phyloP scores from a whole-genome alignment of 1,284 basidiomycete species.

The Ceratobasidium sp. region DNA sequence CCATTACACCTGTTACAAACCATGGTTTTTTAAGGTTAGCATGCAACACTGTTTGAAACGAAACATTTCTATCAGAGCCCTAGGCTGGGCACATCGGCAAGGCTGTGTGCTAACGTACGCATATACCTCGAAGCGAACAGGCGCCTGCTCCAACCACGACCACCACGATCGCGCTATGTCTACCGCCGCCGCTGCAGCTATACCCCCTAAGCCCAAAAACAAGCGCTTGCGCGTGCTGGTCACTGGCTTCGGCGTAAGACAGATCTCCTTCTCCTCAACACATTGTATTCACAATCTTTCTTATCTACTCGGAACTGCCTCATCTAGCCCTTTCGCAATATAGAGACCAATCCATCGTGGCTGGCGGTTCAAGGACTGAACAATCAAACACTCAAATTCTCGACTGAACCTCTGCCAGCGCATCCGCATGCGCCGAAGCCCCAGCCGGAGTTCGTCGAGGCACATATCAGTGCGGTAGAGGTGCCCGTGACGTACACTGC shows the following conservation, averaged over 20 bases:
- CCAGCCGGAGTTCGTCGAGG: conserved; percentile 48
- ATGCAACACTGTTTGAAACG: too few species aligned
- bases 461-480: conserved; percentile 73
- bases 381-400: conserved; percentile 31
- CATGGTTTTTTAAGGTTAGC: too few species aligned
- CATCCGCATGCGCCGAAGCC: conserved; percentile 12
- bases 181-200: too few species aligned
- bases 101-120: too few species aligned
- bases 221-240: conserved; percentile 29
- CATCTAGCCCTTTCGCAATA: conserved; percentile 36
- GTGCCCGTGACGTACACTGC: conserved; percentile 74
- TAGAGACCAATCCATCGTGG: conserved; percentile 41
- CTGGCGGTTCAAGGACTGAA: conserved; percentile 26
- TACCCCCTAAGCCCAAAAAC: conserved; percentile 14
- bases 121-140: too few species aligned
- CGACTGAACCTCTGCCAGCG: background rate
- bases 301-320: background rate
- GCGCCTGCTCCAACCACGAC: too few species aligned
- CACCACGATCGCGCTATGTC: background rate
- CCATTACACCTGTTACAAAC: too few species aligned
- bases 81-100: too few species aligned
- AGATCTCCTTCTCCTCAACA: background rate
- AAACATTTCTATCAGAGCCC: too few species aligned
- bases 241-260: conserved; percentile 46
- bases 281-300: background rate